These are phyloP conservation scores for Vitis amurensis DNA, from an alignment of 164 flowering plant species.

Conservation along the genomic window DNA sequence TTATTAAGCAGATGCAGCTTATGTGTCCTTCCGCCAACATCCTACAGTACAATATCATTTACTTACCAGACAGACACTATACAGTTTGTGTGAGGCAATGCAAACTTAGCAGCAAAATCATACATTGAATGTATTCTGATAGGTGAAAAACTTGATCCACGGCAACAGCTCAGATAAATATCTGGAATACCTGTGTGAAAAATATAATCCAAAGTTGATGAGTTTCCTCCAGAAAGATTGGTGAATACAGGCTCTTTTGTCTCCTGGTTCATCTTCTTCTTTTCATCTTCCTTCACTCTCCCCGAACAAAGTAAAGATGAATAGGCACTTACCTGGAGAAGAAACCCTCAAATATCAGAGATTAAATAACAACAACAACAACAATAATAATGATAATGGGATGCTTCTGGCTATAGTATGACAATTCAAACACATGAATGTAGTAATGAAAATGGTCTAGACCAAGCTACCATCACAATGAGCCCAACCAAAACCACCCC, in stretches of 20 bases:
- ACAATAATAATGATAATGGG: neutral
- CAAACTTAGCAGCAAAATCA: neutral
- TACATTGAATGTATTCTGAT: neutral
- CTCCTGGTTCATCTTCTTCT: conserved; percentile 11
- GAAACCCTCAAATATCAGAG: conserved; percentile 6
- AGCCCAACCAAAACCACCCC: no score
- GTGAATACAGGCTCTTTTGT: conserved; percentile 43
- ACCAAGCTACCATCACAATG: neutral
- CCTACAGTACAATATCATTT: no score
- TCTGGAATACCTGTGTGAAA: conserved; percentile 40
- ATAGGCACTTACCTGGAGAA: conserved; percentile 51
- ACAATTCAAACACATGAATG: neutral
- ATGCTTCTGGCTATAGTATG: neutral
- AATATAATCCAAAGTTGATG: conserved; percentile 44
- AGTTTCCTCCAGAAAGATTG: conserved; percentile 7
- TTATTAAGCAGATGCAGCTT: neutral
- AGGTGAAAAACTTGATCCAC: neutral
- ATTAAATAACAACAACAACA: neutral
- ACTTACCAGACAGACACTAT: no score
- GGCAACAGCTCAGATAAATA: neutral
- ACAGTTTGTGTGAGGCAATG: neutral
- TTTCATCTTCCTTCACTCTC: conserved; percentile 6
- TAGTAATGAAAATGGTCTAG: neutral
- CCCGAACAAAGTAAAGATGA: conserved; percentile 16
- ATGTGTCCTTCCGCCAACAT: neutral